These are phyloP conservation scores for Funneliformis mosseae DNA, from an alignment of 192 early-diverging fungal genomes.

Conservation along the genomic window DNA sequence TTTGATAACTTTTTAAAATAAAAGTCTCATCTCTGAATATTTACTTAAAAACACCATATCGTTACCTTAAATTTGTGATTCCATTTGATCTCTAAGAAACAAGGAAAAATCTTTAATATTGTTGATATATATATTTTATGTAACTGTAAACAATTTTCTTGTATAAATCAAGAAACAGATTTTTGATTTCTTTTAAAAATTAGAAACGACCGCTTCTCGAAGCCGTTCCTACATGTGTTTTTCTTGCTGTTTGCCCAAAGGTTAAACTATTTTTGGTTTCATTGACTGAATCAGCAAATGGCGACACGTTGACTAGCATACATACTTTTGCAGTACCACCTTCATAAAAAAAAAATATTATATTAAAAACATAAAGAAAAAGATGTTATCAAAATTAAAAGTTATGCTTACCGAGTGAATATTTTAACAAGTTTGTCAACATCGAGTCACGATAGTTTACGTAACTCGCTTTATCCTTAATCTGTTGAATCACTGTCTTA, in stretches of 20 bases:
- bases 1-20: too few relatives aligned
- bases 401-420: constrained; percentile 43
- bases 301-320: constrained; percentile 98
- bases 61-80: too few relatives aligned
- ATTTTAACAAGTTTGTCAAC: constrained; percentile 61
- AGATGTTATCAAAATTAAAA: constrained; percentile 12
- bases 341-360: constrained; percentile 68
- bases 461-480: constrained; percentile 76
- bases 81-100: too few relatives aligned
- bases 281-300: constrained; percentile 71
- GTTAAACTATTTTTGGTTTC: constrained; percentile 59
- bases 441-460: constrained; percentile 96
- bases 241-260: neutral
- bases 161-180: too few relatives aligned
- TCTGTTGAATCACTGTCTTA: constrained; percentile 87
- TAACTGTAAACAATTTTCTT: too few relatives aligned
- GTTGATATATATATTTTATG: too few relatives aligned
- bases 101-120: too few relatives aligned
- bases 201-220: neutral
- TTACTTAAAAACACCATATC: too few relatives aligned
- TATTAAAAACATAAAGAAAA: constrained; percentile 36
- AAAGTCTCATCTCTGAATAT: too few relatives aligned
- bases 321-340: constrained; percentile 96
- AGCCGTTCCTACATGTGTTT: neutral
- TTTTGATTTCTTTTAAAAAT: neutral